Evolutionary conservation across 768 basidiomycete species (phyloP), one percentile per base, ranked within the genome.

Genomic region (Rhodotorula sphaerocarpa): DNA sequence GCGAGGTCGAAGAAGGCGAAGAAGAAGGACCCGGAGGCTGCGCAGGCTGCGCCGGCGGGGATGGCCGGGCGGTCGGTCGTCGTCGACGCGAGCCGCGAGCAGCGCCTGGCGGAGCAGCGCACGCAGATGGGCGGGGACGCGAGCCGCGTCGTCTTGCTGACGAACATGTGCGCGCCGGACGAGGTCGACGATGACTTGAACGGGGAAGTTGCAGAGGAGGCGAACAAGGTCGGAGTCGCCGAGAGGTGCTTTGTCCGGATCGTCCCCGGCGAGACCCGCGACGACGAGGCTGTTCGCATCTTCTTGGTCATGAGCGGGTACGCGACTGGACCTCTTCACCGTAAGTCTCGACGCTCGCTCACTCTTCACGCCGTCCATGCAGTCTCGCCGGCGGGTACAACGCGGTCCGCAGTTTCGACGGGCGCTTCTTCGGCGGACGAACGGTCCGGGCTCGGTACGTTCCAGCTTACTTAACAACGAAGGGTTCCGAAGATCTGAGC

Each of bases 161-260:
- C 86, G 18, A 93, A 95, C 62, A 84, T 96, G 83, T 87, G 95
- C 48, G 83, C 82, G 3, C 78, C 79, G 4, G 88, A 90, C 54
- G 92, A 93, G 71, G 79, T 85, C 7, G 84, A 88, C 34, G 89
- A 69, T 16, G 64, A 91, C 43, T 71, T 95, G 69, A 80, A 86
- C 43, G 88, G 83, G 63, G 92, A 97, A 73, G 90, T 96, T 55
- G 93, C 88, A 86, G 88, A 88, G 39, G 90, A 92, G 77, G 91
- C 87, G 69, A 83, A 84, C 11, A 90, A 87, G 79, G 86, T 89
- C 68, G 92, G 92, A 4, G 87, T 86, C 0, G 91, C 96, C n/a
- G 88, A 95, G 73, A 82, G 91, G 28, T 90, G 95, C 16, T 76
- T 91, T n/a, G 82, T 95, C 2, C 90, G 95, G 70, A 76, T 82